Evolutionary conservation across 345 rosid genomes (phyloP).

Genomic region (Gossypium arboreum): DNA sequence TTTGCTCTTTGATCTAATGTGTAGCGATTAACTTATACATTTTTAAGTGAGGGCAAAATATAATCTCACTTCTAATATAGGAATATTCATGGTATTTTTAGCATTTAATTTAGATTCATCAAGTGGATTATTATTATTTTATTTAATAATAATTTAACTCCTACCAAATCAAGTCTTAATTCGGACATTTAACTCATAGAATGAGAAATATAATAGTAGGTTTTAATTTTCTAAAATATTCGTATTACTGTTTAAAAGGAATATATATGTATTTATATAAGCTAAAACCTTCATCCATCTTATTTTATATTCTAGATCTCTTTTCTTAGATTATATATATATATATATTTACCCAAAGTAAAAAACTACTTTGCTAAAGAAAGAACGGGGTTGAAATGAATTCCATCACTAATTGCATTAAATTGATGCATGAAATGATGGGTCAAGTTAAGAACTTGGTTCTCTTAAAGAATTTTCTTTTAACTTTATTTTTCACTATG

Average conservation of each 20-base stretch:
- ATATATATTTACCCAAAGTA: neutral
- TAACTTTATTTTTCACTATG: neutral
- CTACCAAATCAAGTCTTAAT: too few relatives aligned
- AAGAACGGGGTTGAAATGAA: neutral
- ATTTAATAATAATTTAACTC: too few relatives aligned
- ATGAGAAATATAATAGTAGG: neutral
- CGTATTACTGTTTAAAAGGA: neutral
- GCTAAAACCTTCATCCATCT: slow-evolving; percentile 10
- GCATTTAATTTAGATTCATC: too few relatives aligned
- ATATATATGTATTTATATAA: neutral
- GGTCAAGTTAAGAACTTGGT: slow-evolving; percentile 12
- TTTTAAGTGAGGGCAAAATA: too few relatives aligned
- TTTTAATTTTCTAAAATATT: neutral
- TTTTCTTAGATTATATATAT: neutral
- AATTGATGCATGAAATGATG: slow-evolving; percentile 1
- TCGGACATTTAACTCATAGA: too few relatives aligned
- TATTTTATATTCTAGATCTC: slow-evolving; percentile 6
- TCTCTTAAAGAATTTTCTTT: slow-evolving; percentile 1
- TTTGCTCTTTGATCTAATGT: too few relatives aligned
- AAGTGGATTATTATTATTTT: too few relatives aligned
- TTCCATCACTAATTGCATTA: slow-evolving; percentile 5
- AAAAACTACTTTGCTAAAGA: neutral
- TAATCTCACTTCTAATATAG: too few relatives aligned
- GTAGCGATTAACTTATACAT: too few relatives aligned
- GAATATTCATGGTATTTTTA: too few relatives aligned